phyloP scores from a whole-genome alignment of 108 stramenopile genomes.

The Cylindrotheca closterium region DNA sequence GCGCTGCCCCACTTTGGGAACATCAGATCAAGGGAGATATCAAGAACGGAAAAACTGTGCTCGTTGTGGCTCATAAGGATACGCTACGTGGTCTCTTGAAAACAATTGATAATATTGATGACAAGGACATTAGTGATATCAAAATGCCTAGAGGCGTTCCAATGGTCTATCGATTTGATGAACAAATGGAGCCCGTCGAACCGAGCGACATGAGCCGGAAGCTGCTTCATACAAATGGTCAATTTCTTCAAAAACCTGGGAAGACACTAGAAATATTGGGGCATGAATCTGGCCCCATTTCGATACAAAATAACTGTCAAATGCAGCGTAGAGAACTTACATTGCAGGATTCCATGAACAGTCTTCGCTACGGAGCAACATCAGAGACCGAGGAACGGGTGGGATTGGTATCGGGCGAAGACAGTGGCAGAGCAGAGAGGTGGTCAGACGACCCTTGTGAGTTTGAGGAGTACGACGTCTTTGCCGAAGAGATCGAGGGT shows the following conservation, averaged over 20 bases:
- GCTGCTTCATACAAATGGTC: conserved; percentile 36
- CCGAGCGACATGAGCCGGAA: conserved; percentile 35
- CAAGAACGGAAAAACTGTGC: conserved; percentile 57
- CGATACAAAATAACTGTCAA: conserved; percentile 27
- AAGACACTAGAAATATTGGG: too few relatives aligned
- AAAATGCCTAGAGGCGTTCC: conserved; percentile 88
- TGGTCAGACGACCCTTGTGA: conserved; percentile 15
- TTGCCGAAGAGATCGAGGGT: neutral
- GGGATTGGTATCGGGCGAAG: neutral
- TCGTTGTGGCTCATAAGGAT: conserved; percentile 83
- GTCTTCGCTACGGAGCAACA: neutral
- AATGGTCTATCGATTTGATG: conserved; percentile 82
- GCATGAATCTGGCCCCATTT: too few relatives aligned
- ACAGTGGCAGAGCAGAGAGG: neutral
- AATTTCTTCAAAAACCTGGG: conserved; percentile 64
- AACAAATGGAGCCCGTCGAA: conserved; percentile 45
- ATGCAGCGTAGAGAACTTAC: conserved; percentile 8
- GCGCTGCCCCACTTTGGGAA: conserved; percentile 66
- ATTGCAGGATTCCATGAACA: conserved; percentile 2
- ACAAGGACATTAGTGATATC: conserved; percentile 66
- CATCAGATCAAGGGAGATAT: conserved; percentile 57
- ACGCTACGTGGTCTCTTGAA: conserved; percentile 59
- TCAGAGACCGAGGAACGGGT: neutral
- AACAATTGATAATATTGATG: conserved; percentile 29
- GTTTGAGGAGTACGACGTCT: conserved; percentile 18